Conservation (phyloP, 169 alveolate genomes). For the Sarcocystis neurona region DNA sequence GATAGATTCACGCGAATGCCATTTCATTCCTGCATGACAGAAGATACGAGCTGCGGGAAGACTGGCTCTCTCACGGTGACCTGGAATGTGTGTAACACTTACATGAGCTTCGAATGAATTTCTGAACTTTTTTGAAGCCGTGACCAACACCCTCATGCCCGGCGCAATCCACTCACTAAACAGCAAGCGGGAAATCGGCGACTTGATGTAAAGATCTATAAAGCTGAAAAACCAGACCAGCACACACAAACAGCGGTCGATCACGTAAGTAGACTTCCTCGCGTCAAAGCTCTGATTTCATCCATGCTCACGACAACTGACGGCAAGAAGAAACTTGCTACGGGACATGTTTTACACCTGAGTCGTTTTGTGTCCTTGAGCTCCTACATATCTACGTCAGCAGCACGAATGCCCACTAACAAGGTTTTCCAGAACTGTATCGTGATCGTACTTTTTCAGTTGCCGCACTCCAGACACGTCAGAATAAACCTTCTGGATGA, state of each 20-base stretch:
- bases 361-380: neutral
- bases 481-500: conserved; percentile 35
- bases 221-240: neutral
- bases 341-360: neutral
- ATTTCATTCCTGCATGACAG: no score
- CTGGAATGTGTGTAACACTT: no score
- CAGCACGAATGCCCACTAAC: neutral
- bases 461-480: conserved; percentile 52
- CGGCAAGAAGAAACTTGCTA: neutral
- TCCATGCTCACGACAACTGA: neutral
- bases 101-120: conserved; percentile 26
- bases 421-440: neutral
- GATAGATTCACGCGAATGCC: no score
- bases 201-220: neutral
- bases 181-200: conserved; percentile 7
- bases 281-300: no score
- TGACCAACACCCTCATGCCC: conserved; percentile 14
- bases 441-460: conserved; percentile 6
- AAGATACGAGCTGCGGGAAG: no score
- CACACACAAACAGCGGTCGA: neutral
- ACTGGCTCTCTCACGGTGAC: no score
- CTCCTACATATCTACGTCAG: neutral
- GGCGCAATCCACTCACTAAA: conserved; percentile 10
- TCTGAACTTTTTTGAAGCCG: neutral
- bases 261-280: no score